Evolutionary conservation across 1,139 yeast genomes (phyloP).

Genomic region (Debaryomyces sp.): DNA sequence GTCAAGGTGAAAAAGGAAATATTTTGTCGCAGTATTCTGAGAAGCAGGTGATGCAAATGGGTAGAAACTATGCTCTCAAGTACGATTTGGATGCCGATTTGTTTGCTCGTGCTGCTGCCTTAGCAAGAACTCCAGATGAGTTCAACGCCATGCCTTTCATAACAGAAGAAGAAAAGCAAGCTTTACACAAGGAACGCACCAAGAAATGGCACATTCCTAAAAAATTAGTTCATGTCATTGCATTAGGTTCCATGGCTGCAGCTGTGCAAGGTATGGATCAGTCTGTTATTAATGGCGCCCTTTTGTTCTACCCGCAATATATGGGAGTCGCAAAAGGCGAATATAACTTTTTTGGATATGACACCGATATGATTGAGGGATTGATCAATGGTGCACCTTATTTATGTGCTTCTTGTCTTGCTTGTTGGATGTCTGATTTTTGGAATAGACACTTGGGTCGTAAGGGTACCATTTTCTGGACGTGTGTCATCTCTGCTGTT

Average conservation of each 20-base stretch:
- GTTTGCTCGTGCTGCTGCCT: conserved; percentile 74
- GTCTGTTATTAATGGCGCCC: conserved; percentile 84
- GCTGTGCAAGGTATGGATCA: conserved; percentile 95
- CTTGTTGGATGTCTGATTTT: conserved; percentile 76
- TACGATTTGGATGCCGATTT: conserved; percentile 65
- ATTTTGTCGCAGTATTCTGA: conserved; percentile 65
- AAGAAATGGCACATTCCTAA: conserved; percentile 68
- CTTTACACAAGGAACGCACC: conserved; percentile 57
- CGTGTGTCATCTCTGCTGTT: conserved; percentile 64
- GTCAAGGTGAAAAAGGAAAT: conserved; percentile 47
- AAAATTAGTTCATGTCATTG: conserved; percentile 61
- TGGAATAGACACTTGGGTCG: conserved; percentile 68
- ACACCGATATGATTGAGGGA: conserved; percentile 65
- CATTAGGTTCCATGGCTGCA: conserved; percentile 85
- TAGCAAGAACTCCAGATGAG: conserved; percentile 67
- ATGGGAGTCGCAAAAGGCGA: conserved; percentile 43
- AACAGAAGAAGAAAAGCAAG: conserved; percentile 59
- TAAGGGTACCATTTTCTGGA: conserved; percentile 70
- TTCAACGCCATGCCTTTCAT: conserved; percentile 62
- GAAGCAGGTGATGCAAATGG: conserved; percentile 70
- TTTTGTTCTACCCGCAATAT: conserved; percentile 61
- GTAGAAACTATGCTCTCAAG: conserved; percentile 64
- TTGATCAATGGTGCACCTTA: conserved; percentile 83
- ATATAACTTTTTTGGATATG: background rate
- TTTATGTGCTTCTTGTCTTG: conserved; percentile 66